Conservation (phyloP, 345 rosid species). For the Garcia nutans region DNA sequence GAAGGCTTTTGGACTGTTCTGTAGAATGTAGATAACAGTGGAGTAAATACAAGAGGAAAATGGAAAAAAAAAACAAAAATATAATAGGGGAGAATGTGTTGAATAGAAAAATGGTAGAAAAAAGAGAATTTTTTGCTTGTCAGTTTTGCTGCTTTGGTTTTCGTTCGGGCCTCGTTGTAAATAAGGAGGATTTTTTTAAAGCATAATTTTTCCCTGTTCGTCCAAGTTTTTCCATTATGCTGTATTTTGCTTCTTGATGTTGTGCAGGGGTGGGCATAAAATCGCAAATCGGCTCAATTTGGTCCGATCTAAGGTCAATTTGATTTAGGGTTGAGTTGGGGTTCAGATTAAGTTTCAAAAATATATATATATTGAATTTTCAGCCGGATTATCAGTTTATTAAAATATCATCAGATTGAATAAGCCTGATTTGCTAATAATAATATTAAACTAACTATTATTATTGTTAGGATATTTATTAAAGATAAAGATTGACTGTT, state of each 20-base stretch:
- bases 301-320: no score
- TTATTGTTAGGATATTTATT: no score
- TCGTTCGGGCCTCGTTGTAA: neutral
- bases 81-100: neutral
- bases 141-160: neutral
- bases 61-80: neutral
- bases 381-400: no score
- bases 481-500: no score
- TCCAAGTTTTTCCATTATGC: neutral
- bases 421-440: no score
- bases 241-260: neutral
- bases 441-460: no score
- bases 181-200: neutral
- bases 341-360: no score
- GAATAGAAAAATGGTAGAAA: neutral
- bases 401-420: no score
- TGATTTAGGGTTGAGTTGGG: no score
- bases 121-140: neutral
- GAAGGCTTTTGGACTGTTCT: slow-evolving; percentile 37
- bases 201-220: neutral
- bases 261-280: no score
- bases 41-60: neutral
- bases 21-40: slow-evolving; percentile 21
- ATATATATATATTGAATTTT: no score
- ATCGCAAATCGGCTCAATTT: no score